Evolutionary conservation across 2,329 filamentous ascomycete species (phyloP).

Genomic region (Alternaria tenuissima): DNA sequence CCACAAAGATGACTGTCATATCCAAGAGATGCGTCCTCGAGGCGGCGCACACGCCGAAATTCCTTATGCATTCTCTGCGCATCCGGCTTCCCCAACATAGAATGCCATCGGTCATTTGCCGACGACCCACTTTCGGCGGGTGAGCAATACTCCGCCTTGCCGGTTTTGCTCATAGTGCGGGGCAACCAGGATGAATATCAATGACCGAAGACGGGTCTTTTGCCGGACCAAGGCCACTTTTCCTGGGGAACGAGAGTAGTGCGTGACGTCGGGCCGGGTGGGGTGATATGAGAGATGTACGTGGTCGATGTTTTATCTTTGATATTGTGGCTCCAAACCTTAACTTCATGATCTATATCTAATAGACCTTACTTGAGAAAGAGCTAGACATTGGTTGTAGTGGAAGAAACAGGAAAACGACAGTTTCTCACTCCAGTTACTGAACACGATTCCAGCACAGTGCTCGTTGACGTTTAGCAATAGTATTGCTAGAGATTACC

Average conservation of each 20-base stretch:
- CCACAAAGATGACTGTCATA: neutral
- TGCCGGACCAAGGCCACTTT: slow-evolving; percentile 20
- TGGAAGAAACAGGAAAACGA: neutral
- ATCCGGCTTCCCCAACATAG: slow-evolving; percentile 21
- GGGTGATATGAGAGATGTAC: slow-evolving; percentile 1
- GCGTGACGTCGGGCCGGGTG: slow-evolving; percentile 11
- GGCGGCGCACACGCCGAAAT: slow-evolving; percentile 8
- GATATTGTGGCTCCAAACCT: neutral
- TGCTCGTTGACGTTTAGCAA: neutral
- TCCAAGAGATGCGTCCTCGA: neutral
- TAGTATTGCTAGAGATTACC: neutral
- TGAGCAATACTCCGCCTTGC: slow-evolving; percentile 28
- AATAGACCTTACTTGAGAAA: neutral
- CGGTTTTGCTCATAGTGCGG: slow-evolving; percentile 28
- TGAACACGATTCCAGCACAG: neutral
- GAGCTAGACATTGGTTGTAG: neutral
- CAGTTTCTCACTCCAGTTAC: too few relatives aligned
- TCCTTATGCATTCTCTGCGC: neutral
- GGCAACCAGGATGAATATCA: slow-evolving; percentile 26
- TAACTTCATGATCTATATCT: neutral
- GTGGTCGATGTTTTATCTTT: neutral
- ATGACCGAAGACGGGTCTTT: slow-evolving; percentile 20
- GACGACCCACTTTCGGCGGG: slow-evolving; percentile 24
- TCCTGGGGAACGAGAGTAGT: neutral
- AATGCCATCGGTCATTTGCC: slow-evolving; percentile 25